Base-by-base conservation (phyloP, 331 rosid species). In the Arachis monticola region DNA sequence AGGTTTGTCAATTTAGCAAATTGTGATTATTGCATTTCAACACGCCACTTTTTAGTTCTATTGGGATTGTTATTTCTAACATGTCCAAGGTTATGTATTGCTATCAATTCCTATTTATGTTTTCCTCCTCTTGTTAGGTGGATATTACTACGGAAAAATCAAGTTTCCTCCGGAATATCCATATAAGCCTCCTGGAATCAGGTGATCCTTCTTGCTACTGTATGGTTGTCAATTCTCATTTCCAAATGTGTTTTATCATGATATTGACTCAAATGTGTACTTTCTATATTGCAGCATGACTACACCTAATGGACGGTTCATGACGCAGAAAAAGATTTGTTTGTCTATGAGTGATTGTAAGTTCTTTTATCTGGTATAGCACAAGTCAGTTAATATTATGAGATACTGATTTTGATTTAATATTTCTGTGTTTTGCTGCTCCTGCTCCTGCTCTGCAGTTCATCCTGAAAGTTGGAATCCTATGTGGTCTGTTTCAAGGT, bases 381-480 rank as follows among this genome's bases (percentile, higher is more conserved):
- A 53, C 9, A n/a, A 42, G 70, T 27, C 31, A 46, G 69, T 70
- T 73, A 66, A 52, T 47, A 67, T 68, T 51, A 42, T 27, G 38
- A 46, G 31, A 72, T 84, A 52, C 65, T 10, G 68, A 38, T 77
- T 68, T 64, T 46, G 11, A 50, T 50, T 72, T 79, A 45, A 74
- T 68, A 48, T 67, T 53, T 76, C 17, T 61, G 57, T 35, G 30
- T 47, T 68, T 80, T 78, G 64, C 60, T 80, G 38, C 32, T 69
- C 72, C 66, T 83, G 27, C 27, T 22, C 27, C 27, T 22, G 27
- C 27, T 22, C 27, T 22, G 87, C 88, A 92, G 99, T 92, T 85
- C 99, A 95, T 85, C 99, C 99, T 4, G 99, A 95, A 86, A 90
- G 89, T 87, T 95, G 99, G 99, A 95, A 95, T 87, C 99, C 98